A percentile compares a stretch with the other conserved stretches of the same genome.
Conservation (phyloP, 768 basidiomycete species). For the Flagelloscypha sp. region DNA sequence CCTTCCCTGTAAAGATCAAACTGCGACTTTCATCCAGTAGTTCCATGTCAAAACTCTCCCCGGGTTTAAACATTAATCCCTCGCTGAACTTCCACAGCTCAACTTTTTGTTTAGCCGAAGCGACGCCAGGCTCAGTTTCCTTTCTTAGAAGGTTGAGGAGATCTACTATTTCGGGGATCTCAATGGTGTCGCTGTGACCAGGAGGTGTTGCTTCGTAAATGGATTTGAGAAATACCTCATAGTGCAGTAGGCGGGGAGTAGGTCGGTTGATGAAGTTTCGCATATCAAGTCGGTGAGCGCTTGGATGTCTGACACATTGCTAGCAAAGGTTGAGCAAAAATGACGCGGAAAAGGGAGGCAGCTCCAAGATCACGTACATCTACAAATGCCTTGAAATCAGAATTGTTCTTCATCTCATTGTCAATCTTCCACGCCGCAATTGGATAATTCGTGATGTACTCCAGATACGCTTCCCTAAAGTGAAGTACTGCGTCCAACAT, state of each 20-base stretch:
- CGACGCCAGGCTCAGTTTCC: slow-evolving; percentile 53
- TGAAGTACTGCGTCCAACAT: slow-evolving; percentile 60
- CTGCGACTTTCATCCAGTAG: slow-evolving; percentile 52
- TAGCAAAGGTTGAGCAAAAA: slow-evolving; percentile 10
- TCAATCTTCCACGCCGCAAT: slow-evolving; percentile 56
- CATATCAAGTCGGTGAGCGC: slow-evolving; percentile 54
- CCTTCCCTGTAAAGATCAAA: slow-evolving; percentile 50
- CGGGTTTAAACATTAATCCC: slow-evolving; percentile 45
- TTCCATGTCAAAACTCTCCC: slow-evolving; percentile 56
- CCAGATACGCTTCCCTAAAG: slow-evolving; percentile 62
- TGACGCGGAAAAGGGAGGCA: neutral
- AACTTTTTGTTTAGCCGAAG: slow-evolving; percentile 56
- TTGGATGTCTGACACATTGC: slow-evolving; percentile 45
- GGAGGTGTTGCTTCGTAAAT: slow-evolving; percentile 47
- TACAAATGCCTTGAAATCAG: slow-evolving; percentile 48
- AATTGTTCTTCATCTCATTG: slow-evolving; percentile 53
- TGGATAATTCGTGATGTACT: slow-evolving; percentile 58
- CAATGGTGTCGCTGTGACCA: slow-evolving; percentile 50
- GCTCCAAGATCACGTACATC: slow-evolving; percentile 31
- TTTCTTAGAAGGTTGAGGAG: slow-evolving; percentile 56
- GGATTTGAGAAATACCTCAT: slow-evolving; percentile 50
- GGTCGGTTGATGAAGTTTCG: slow-evolving; percentile 62
- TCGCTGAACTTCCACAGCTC: slow-evolving; percentile 52
- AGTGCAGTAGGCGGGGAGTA: slow-evolving; percentile 56
- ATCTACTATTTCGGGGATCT: slow-evolving; percentile 55